Conservation (phyloP, 176 grass and related monocot genomes). For the Ensete ventricosum region DNA sequence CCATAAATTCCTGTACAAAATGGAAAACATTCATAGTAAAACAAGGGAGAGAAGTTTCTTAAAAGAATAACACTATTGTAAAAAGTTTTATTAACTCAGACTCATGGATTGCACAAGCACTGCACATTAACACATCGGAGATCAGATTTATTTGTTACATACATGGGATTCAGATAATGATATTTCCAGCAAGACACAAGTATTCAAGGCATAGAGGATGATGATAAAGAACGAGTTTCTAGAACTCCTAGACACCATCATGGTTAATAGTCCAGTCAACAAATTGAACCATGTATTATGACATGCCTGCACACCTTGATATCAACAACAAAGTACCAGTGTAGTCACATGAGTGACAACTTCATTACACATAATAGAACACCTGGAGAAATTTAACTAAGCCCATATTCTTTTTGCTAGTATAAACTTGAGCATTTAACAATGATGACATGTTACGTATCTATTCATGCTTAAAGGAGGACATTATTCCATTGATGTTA, state of each 20-base stretch:
- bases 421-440: not conserved
- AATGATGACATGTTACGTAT: not conserved
- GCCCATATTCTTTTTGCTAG: not conserved
- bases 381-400: not conserved
- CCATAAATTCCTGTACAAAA: constrained; percentile 76
- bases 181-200: too few species aligned
- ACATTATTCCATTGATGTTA: too few species aligned
- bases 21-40: constrained; percentile 2
- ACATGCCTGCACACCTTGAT: not conserved
- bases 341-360: not conserved
- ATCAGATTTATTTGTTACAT: too few species aligned
- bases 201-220: too few species aligned
- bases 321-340: not conserved
- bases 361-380: not conserved
- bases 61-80: not conserved
- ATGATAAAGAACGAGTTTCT: too few species aligned
- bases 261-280: not conserved
- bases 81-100: not conserved
- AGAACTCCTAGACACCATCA: not conserved
- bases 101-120: not conserved
- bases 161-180: too few species aligned
- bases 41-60: not conserved
- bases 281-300: not conserved
- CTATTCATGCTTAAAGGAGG: not conserved
- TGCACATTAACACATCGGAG: too few species aligned